phyloP scores from a whole-genome alignment of 2,329 filamentous ascomycete genomes.

The Cercospora beticola region DNA sequence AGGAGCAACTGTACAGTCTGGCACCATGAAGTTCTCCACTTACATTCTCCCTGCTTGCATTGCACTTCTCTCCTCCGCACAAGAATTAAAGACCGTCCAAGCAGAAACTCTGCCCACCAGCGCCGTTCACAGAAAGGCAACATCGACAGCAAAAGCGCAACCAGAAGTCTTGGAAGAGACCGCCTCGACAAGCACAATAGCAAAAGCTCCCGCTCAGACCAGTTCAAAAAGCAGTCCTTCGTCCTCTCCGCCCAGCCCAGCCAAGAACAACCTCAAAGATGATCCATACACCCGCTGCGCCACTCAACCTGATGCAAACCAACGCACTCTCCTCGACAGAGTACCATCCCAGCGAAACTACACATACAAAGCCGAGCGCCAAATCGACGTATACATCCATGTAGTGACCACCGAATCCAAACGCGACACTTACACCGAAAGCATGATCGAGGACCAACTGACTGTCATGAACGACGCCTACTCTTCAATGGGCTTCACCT shows the following conservation, averaged over 20 bases:
- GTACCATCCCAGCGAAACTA: slow-evolving; percentile 8
- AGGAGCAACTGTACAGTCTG: not conserved
- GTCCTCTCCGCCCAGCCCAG: not conserved
- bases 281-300: slow-evolving; percentile 7
- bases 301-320: slow-evolving; percentile 4
- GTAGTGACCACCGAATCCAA: slow-evolving; percentile 40
- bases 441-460: slow-evolving; percentile 10
- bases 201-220: not conserved
- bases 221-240: not conserved
- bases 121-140: not conserved
- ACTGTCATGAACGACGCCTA: slow-evolving; percentile 36
- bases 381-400: slow-evolving; percentile 40
- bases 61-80: not conserved
- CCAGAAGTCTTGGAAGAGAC: not conserved
- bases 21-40: not conserved
- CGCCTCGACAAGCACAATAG: not conserved
- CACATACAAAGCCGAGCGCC: slow-evolving; percentile 7
- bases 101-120: not conserved
- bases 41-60: not conserved
- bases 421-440: slow-evolving; percentile 37
- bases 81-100: not conserved
- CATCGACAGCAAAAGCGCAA: not conserved
- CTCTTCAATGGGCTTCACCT: slow-evolving; percentile 44
- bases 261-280: not conserved
- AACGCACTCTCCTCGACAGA: slow-evolving; percentile 3